These are phyloP conservation scores for Jaapia argillacea DNA, from an alignment of 768 basidiomycete genomes.

Conservation along the genomic window DNA sequence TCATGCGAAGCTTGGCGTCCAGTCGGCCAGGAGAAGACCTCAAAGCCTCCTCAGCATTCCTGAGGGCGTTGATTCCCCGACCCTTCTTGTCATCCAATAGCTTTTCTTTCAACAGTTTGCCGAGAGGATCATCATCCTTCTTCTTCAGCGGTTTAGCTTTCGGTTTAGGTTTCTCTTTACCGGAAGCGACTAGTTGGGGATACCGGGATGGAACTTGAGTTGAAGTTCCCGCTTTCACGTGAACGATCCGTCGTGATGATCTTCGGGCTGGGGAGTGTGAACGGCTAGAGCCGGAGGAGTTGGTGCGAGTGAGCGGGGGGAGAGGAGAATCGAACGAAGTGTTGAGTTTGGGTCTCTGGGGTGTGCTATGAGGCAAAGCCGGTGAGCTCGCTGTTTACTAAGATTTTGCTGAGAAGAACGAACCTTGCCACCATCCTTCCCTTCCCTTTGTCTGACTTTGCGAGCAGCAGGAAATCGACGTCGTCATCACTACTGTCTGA, in stretches of 20 bases:
- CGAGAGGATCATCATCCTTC: neutral
- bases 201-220: no score
- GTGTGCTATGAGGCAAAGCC: no score
- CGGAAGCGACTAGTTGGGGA: no score
- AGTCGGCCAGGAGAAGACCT: no score
- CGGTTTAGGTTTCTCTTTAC: neutral
- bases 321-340: neutral
- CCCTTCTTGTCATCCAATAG: conserved; percentile 24
- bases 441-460: no score
- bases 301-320: neutral
- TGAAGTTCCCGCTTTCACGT: no score
- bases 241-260: no score
- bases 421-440: no score
- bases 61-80: conserved; percentile 30
- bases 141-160: neutral
- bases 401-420: no score
- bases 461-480: no score
- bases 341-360: neutral
- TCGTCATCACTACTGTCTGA: neutral
- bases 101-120: neutral
- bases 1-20: conserved; percentile 20
- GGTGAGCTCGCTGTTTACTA: no score
- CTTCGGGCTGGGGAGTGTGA: neutral
- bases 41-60: conserved; percentile 32
- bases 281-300: neutral